A percentile compares a stretch with the other conserved stretches of the same genome.
Evolutionary conservation across 2,329 filamentous ascomycete genomes (phyloP).

Genomic region (Paracorniculantispora psalliotae): DNA sequence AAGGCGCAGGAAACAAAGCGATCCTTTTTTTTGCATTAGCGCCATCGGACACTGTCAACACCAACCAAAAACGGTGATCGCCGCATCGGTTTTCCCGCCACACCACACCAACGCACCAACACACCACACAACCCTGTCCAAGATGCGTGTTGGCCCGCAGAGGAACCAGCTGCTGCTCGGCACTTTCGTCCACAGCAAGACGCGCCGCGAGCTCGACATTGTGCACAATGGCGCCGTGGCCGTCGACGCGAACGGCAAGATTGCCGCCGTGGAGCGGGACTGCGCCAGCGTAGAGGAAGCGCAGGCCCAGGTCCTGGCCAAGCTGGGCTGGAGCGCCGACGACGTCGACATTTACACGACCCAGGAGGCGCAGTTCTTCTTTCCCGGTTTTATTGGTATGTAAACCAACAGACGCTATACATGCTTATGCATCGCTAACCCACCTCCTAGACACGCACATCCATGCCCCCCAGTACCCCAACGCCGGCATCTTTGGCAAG

Average conservation of each 20-base stretch:
- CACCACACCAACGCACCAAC: too few species aligned
- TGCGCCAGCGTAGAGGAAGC: slow-evolving; percentile 27
- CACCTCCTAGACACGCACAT: slow-evolving; percentile 74
- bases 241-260: slow-evolving; percentile 46
- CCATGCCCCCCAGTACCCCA: slow-evolving; percentile 92
- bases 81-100: too few species aligned
- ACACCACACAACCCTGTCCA: background rate
- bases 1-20: too few species aligned
- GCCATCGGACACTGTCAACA: too few species aligned
- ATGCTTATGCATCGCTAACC: background rate
- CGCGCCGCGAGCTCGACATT: slow-evolving; percentile 44
- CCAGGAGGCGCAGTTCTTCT: slow-evolving; percentile 64
- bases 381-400: slow-evolving; percentile 75
- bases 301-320: slow-evolving; percentile 31
- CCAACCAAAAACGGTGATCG: too few species aligned
- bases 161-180: slow-evolving; percentile 47
- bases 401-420: background rate
- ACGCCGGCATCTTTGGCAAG: slow-evolving; percentile 89
- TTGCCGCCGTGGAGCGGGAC: slow-evolving; percentile 41
- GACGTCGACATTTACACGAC: slow-evolving; percentile 34
- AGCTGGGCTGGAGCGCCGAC: slow-evolving; percentile 40
- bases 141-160: slow-evolving; percentile 14
- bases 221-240: slow-evolving; percentile 46
- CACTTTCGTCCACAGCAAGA: slow-evolving; percentile 50
- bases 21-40: too few species aligned